Percentiles rank a stretch among this genome's conserved stretches.
Conservation (phyloP, 306 rosid species). For the Arachis stenosperma region DNA sequence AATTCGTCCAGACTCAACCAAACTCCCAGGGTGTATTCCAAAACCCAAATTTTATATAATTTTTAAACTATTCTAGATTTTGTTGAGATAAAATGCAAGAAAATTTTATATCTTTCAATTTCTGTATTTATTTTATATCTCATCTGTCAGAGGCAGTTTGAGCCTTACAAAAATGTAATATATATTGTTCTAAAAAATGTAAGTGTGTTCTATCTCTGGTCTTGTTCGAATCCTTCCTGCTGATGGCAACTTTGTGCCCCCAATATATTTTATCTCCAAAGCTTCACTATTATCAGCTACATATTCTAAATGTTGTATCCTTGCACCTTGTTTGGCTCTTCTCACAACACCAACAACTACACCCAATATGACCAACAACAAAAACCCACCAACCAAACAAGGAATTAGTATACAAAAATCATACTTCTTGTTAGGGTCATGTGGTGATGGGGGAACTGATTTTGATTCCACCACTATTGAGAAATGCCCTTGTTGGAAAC, state of each 20-base stretch:
- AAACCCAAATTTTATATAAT: too few species aligned
- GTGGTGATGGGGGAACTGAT: conserved; percentile 29
- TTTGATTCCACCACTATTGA: conserved; percentile 52
- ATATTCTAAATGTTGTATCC: conserved; percentile 43
- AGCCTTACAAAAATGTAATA: too few species aligned
- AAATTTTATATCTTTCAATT: too few species aligned
- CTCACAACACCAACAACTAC: conserved; percentile 28
- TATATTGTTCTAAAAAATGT: conserved; percentile 40
- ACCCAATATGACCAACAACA: conserved; percentile 32
- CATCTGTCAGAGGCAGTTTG: too few species aligned
- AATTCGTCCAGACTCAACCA: too few species aligned
- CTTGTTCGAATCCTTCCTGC: conserved; percentile 56
- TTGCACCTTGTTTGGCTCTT: conserved; percentile 13
- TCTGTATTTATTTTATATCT: too few species aligned
- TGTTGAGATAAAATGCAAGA: too few species aligned
- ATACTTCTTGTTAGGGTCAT: not conserved
- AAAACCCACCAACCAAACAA: conserved; percentile 41
- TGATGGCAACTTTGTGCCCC: conserved; percentile 46
- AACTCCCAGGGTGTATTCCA: too few species aligned
- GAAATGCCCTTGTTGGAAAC: conserved; percentile 56
- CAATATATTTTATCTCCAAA: conserved; percentile 36
- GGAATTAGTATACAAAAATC: conserved; percentile 28
- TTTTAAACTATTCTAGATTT: too few species aligned
- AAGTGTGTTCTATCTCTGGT: conserved; percentile 53
- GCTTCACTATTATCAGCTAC: conserved; percentile 31